A percentile compares a stretch with the other conserved stretches of the same genome.
Evolutionary conservation across 495 filamentous ascomycete species (phyloP).

Genomic region (Mycothermus thermophilus): DNA sequence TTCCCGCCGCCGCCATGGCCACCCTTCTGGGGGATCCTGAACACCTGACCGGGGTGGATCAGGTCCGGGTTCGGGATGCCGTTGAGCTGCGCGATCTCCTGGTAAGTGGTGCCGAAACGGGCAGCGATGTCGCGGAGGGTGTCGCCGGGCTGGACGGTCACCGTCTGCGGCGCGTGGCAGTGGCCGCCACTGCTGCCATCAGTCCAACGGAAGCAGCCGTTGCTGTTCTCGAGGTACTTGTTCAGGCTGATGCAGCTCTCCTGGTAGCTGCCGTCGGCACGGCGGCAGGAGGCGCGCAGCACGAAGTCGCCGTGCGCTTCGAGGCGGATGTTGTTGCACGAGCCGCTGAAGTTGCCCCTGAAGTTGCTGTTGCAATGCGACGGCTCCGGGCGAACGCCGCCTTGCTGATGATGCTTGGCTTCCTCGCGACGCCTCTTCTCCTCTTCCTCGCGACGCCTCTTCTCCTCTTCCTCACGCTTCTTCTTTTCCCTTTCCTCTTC

Average conservation of each 20-base stretch:
- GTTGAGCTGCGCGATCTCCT: slow-evolving; percentile 21
- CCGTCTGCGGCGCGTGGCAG: neutral
- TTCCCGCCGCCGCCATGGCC: slow-evolving; percentile 15
- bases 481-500: slow-evolving; percentile 6
- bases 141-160: slow-evolving; percentile 22
- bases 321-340: slow-evolving; percentile 20
- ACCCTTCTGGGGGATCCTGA: slow-evolving; percentile 12
- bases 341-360: slow-evolving; percentile 20
- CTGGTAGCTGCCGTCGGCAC: slow-evolving; percentile 16
- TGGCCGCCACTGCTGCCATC: slow-evolving; percentile 1
- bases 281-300: slow-evolving; percentile 19
- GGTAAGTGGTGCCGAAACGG: slow-evolving; percentile 11
- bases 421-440: neutral
- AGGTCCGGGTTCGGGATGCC: slow-evolving; percentile 22
- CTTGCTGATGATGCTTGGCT: slow-evolving; percentile 5
- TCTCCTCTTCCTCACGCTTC: slow-evolving; percentile 1
- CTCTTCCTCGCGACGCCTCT: slow-evolving; percentile 3
- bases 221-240: slow-evolving; percentile 18
- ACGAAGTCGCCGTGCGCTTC: slow-evolving; percentile 19
- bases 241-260: slow-evolving; percentile 22
- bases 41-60: slow-evolving; percentile 24
- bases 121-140: slow-evolving; percentile 21
- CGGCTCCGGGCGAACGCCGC: slow-evolving; percentile 1
- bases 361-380: slow-evolving; percentile 6
- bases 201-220: slow-evolving; percentile 21